Evolutionary conservation across 495 filamentous ascomycete species (phyloP).

Genomic region (Penicillium waksmanii): DNA sequence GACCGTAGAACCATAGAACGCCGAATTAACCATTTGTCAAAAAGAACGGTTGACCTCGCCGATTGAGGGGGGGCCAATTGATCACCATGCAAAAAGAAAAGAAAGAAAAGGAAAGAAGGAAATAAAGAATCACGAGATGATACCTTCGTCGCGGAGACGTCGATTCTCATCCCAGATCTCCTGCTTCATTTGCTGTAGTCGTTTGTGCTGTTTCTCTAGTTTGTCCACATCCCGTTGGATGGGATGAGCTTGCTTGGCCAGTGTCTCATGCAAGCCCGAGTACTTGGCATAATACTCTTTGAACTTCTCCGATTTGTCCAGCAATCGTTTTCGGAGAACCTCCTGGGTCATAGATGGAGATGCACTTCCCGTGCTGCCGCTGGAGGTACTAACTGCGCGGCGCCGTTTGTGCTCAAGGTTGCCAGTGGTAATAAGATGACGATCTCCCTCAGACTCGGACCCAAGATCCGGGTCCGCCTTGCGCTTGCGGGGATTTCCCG

Average conservation of each 20-base stretch:
- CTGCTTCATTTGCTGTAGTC: constrained; percentile 64
- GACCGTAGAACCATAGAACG: constrained; percentile 15
- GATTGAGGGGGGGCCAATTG: background rate
- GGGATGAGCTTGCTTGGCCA: constrained; percentile 55
- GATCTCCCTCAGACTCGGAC: background rate
- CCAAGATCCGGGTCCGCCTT: constrained; percentile 43
- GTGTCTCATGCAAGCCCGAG: constrained; percentile 60
- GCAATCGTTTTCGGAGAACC: constrained; percentile 41
- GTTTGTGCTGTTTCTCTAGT: constrained; percentile 63
- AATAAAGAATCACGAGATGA: constrained; percentile 19
- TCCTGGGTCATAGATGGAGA: constrained; percentile 50
- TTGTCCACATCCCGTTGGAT: constrained; percentile 58
- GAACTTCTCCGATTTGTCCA: constrained; percentile 63
- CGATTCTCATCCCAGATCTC: constrained; percentile 62
- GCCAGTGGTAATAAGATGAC: constrained; percentile 24
- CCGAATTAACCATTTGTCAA: constrained; percentile 17
- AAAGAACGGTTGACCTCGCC: background rate
- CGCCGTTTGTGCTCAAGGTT: constrained; percentile 50
- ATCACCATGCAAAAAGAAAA: constrained; percentile 23
- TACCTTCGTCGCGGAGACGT: constrained; percentile 30
- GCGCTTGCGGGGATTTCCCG: constrained; percentile 36
- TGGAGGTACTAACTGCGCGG: constrained; percentile 47
- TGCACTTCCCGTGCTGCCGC: constrained; percentile 53
- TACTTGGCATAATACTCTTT: constrained; percentile 67
- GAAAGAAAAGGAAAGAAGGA: constrained; percentile 12